These are phyloP conservation scores for Daldinia loculata DNA, from an alignment of 495 filamentous ascomycete genomes.

Conservation along the genomic window DNA sequence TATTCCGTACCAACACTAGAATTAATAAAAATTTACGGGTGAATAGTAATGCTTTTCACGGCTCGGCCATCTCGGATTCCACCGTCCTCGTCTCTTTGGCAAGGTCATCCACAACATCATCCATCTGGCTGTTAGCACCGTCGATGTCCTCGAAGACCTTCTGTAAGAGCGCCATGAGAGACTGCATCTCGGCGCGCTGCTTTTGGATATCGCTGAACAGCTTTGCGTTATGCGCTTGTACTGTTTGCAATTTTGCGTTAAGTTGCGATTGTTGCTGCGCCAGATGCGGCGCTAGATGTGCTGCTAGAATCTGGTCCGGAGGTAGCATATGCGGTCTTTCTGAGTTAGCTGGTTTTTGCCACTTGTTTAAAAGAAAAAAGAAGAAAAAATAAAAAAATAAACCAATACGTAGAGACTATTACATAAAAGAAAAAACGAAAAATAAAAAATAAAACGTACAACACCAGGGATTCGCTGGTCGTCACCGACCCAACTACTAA, in stretches of 20 bases:
- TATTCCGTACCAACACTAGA: not conserved
- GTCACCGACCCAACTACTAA: conserved; percentile 62
- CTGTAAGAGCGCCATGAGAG: conserved; percentile 70
- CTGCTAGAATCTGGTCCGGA: conserved; percentile 68
- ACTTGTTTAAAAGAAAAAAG: not conserved
- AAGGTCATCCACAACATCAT: conserved; percentile 56
- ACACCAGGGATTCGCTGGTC: conserved; percentile 59
- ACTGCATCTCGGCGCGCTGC: conserved; percentile 79
- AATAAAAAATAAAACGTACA: conserved; percentile 50
- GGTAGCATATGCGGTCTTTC: conserved; percentile 80
- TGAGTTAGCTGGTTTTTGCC: not conserved
- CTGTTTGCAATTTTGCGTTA: conserved; percentile 66
- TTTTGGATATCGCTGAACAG: conserved; percentile 68
- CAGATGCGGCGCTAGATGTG: conserved; percentile 76
- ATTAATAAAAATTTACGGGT: not conserved
- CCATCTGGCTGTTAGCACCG: conserved; percentile 62
- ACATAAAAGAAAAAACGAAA: conserved; percentile 14
- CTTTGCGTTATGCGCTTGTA: conserved; percentile 69
- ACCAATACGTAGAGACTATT: too few species aligned
- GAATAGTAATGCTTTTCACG: not conserved
- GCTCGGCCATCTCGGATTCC: conserved; percentile 54
- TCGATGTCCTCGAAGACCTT: conserved; percentile 74
- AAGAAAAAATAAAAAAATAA: not conserved
- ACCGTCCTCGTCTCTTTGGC: conserved; percentile 57
- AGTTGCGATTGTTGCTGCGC: conserved; percentile 67